Base-by-base conservation (phyloP, 305 asterid species). In the Fraxinus angustifolia region DNA sequence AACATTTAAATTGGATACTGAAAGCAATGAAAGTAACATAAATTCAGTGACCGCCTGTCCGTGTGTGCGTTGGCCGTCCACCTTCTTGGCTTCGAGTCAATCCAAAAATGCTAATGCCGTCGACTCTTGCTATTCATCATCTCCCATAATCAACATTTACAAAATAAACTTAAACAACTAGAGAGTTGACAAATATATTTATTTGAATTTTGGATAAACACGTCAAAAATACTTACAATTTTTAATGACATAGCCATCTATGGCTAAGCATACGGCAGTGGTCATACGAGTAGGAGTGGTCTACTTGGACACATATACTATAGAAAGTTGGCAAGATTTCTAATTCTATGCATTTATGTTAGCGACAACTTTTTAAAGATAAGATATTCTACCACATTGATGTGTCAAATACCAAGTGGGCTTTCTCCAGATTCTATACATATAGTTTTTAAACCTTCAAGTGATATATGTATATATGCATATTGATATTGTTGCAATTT, bases 221-320 rank as follows among this genome's bases (percentile, higher is more conserved):
- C n/a, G 8, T 16, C 2, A 16, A 50, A 16, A 50, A 50, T 50
- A 50, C 21, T 0, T 1, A 1, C 4, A 4, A 50, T 50, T 50
- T 50, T 16, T 21, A 16, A 50, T 50, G 23, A 16, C 62, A 16
- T 50, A 50, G 23, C 62, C n/a, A 50, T 19, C 26, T 48, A 45
- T 2, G 28, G 50, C 70, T 36, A 82, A 82, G 75, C 81, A 77
- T 48, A 56, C 82, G 3, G 1, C 50, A 82, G 35, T 14, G 58
- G 53, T 75, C 38, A 6, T 23, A 3, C n/a, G 33, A 67, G 56
- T 70, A 79, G 75, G 80, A 76, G 78, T 62, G 82, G 81, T 77
- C 78, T 31, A 78, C 88, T 85, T 85, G 75, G 84, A 83, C 83
- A 45, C n/a, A 82, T 0, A 70, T 73, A 80, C 86, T 33, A 38